These are phyloP conservation scores for Colletotrichum chrysophilum DNA, from an alignment of 2,329 filamentous ascomycete genomes.

Conservation along the genomic window DNA sequence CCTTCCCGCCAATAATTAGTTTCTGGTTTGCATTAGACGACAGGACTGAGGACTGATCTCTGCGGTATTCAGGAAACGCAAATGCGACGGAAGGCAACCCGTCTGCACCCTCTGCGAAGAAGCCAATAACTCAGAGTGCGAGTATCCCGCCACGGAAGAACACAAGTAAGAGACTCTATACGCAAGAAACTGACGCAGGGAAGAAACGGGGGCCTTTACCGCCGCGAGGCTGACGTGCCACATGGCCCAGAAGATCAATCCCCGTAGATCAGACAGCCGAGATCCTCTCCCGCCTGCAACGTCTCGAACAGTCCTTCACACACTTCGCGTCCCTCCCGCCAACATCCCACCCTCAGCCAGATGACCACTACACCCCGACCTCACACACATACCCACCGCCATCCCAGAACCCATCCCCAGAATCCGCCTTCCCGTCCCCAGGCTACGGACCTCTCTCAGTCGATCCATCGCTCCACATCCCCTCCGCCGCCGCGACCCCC, in stretches of 20 bases:
- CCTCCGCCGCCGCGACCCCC: not conserved
- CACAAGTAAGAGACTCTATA: not conserved
- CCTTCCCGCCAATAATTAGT: no score
- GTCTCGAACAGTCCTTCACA: not conserved
- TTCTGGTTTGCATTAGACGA: no score
- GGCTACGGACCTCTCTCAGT: not conserved
- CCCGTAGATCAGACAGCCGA: not conserved
- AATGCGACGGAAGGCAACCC: not conserved
- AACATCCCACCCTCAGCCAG: not conserved
- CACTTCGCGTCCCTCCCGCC: not conserved
- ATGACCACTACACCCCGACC: not conserved
- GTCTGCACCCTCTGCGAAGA: not conserved
- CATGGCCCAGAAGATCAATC: not conserved
- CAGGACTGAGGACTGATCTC: not conserved
- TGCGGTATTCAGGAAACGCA: not conserved
- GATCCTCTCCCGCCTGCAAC: not conserved
- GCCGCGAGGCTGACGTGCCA: not conserved
- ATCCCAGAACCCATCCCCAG: not conserved
- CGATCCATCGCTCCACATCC: not conserved
- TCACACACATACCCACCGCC: not conserved
- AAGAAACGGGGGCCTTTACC: not conserved
- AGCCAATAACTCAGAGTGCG: not conserved
- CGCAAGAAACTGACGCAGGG: rapidly evolving
- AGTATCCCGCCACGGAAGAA: not conserved
- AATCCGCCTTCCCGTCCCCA: not conserved